Percentiles rank a stretch among this genome's conserved stretches.
phyloP scores from a whole-genome alignment of 495 filamentous ascomycete genomes.

The Talaromyces stipitatus region DNA sequence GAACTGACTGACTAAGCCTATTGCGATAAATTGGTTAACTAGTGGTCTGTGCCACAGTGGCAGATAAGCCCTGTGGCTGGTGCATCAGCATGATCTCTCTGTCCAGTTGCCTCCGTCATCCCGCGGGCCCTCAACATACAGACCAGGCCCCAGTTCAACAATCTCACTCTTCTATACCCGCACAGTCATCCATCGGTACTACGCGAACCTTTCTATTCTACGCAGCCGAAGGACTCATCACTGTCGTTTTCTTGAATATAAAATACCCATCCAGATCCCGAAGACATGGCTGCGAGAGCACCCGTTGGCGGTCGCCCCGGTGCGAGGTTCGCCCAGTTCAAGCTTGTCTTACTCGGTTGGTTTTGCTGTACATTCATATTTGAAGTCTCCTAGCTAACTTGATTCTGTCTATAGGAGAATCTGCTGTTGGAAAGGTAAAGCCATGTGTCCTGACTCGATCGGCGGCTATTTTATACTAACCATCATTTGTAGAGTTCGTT shows the following conservation, averaged over 20 bases:
- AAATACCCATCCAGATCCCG: not conserved
- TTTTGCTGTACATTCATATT: constrained; percentile 1
- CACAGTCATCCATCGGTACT: not conserved
- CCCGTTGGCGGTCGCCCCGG: constrained; percentile 69
- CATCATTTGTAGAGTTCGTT: constrained; percentile 70
- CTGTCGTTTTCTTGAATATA: not conserved
- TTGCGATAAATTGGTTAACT: not conserved
- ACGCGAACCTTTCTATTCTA: not conserved
- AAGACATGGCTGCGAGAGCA: constrained; percentile 68
- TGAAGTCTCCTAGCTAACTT: constrained; percentile 19
- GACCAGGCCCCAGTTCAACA: not conserved
- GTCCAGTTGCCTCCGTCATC: constrained; percentile 5
- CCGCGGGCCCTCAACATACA: not conserved
- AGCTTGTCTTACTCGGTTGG: constrained; percentile 91
- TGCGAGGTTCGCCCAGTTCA: constrained; percentile 95
- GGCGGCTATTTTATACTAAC: constrained; percentile 21
- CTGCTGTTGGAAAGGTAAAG: constrained; percentile 91
- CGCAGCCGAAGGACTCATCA: not conserved
- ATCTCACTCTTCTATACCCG: not conserved
- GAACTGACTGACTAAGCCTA: not conserved
- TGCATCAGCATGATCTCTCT: not conserved
- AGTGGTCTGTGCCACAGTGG: not conserved
- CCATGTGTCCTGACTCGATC: constrained; percentile 13
- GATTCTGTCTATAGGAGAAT: constrained; percentile 62
- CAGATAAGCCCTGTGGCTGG: not conserved